Evolutionary conservation across 1,284 basidiomycete species (phyloP), one percentile per base, ranked within the genome.

Genomic region (Ustilago crameri): DNA sequence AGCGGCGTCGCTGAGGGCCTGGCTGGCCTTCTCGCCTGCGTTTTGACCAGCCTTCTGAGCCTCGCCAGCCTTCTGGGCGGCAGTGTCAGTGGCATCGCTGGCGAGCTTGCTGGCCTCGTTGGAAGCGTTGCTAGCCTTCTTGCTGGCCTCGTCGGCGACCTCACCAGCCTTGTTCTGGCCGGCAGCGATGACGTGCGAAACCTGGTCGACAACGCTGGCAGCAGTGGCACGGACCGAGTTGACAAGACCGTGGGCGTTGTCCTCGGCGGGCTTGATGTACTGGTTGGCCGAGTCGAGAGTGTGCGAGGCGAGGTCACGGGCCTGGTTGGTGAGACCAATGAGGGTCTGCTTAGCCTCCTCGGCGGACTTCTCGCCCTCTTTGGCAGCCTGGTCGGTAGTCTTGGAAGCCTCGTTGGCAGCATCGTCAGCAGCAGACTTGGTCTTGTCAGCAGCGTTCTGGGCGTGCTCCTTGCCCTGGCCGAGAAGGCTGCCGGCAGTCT

Each of bases 251-350:
- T 34, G 23, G 30, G 60, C 58, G 43, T 68, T 57, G 3, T 74
- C 61, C 43, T 66, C 52, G 34, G 61, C 61, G 24, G 71, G 71
- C 74, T 75, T 75, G 69, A 75, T 68, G 66, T 75, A 75, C 50
- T 64, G 53, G 66, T 75, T 73, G 63, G 74, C 74, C 41, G 69
- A 65, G 46, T 72, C 63, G 52, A 75, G 69, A 15, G 70, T 73
- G 63, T 73, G 58, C 7, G 65, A 53, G 37, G 74, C 74, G 17
- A 75, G 61, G 42, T 75, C 70, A 23, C 69, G 69, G 8, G 69
- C 74, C 49, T 75, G 74, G 58, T 75, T 70, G 56, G 70, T 66
- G 26, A 74, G 46, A 12, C 60, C 66, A 22, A 46, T 46, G 27
- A 74, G 57, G 22, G 68, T 63, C 73, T 75, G 68, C 62, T 75